phyloP scores from a whole-genome alignment of 1,284 basidiomycete species.

The Fomitopsis schrenkii region DNA sequence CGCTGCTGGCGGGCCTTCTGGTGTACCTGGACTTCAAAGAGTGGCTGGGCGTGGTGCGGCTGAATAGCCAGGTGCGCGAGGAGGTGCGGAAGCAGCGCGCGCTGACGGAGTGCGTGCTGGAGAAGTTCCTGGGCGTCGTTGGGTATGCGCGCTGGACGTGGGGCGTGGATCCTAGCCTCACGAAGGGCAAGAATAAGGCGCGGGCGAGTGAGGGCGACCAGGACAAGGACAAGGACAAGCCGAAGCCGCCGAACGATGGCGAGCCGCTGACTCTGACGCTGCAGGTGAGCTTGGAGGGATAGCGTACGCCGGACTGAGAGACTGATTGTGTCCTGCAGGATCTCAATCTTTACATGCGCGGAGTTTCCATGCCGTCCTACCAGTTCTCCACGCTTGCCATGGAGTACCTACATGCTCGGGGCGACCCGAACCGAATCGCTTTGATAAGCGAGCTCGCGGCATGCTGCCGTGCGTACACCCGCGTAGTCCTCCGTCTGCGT shows the following conservation, averaged over 20 bases:
- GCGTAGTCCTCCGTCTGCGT: constrained; percentile 68
- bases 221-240: not conserved
- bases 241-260: constrained; percentile 28
- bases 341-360: constrained; percentile 71
- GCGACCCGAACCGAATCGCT: constrained; percentile 28
- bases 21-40: constrained; percentile 59
- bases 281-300: constrained; percentile 36
- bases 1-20: constrained; percentile 50
- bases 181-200: not conserved
- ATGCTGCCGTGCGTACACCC: constrained; percentile 58
- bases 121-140: constrained; percentile 61
- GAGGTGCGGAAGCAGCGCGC: constrained; percentile 44
- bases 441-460: constrained; percentile 44
- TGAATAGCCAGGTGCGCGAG: constrained; percentile 49
- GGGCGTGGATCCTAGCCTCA: constrained; percentile 6
- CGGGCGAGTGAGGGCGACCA: not conserved
- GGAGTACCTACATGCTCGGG: constrained; percentile 45
- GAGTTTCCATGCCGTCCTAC: constrained; percentile 69
- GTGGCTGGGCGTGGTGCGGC: constrained; percentile 55
- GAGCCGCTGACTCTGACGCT: constrained; percentile 61
- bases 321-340: constrained; percentile 41
- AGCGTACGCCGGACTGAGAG: not conserved
- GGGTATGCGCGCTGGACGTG: constrained; percentile 68
- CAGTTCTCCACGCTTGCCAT: constrained; percentile 60
- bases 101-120: constrained; percentile 59